Conservation (phyloP, 1,139 yeast species). For the Suhomyces maxii region DNA sequence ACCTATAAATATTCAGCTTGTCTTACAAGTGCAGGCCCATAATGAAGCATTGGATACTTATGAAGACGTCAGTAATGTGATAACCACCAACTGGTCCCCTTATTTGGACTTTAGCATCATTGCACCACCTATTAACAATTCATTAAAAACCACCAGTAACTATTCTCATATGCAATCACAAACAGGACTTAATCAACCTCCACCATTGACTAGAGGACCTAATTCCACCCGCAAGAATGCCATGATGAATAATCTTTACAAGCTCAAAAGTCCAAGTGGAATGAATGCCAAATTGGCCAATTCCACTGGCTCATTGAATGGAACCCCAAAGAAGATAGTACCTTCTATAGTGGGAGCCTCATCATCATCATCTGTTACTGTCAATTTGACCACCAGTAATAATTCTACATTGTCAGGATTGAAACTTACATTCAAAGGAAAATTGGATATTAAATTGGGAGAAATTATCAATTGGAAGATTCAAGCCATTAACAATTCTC, state of each 20-base stretch:
- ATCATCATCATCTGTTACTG: conserved; percentile 45
- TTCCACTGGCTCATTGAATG: conserved; percentile 6
- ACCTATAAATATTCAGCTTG: conserved; percentile 36
- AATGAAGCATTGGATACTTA: conserved; percentile 9
- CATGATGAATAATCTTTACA: conserved; percentile 19
- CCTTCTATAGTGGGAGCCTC: conserved; percentile 20
- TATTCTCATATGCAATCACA: conserved; percentile 27
- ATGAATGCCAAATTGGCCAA: conserved; percentile 1
- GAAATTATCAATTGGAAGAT: conserved; percentile 63
- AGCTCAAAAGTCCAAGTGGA: conserved; percentile 15
- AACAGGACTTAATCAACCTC: conserved; percentile 7
- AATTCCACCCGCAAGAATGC: conserved; percentile 20
- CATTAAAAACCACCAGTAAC: conserved; percentile 30
- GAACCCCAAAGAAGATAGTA: conserved; percentile 4
- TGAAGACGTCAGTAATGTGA: conserved; percentile 26
- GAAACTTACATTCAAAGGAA: conserved; percentile 63
- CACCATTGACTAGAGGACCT: conserved; percentile 3
- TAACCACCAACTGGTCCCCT: conserved; percentile 64
- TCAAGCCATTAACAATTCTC: conserved; percentile 63
- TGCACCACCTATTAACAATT: conserved; percentile 48
- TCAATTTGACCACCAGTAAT: conserved; percentile 36
- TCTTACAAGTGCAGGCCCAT: conserved; percentile 25
- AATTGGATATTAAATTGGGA: conserved; percentile 60
- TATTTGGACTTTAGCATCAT: conserved; percentile 54
- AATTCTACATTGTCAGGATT: conserved; percentile 48